Evolutionary conservation across 2,329 filamentous ascomycete genomes (phyloP).

Genomic region (Aspergillus sp.): DNA sequence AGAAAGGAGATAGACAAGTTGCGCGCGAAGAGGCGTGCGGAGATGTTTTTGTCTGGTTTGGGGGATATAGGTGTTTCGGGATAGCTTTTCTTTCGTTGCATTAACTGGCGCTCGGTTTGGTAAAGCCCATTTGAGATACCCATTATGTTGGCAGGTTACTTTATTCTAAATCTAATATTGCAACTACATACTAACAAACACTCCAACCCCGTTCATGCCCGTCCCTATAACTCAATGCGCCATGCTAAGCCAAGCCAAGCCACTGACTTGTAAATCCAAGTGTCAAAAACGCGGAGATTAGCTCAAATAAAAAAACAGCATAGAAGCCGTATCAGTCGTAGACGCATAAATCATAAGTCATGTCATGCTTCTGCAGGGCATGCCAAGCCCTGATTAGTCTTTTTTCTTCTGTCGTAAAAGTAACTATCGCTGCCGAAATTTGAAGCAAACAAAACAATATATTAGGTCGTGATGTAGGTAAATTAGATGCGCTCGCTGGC

Average conservation of each 20-base stretch:
- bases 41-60: constrained; percentile 66
- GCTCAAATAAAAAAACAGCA: constrained; percentile 18
- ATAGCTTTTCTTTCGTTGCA: not conserved
- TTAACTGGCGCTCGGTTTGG: not conserved
- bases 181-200: not conserved
- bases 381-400: not conserved
- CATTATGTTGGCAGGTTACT: constrained; percentile 4
- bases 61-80: constrained; percentile 34
- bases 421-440: not conserved
- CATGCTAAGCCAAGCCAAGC: constrained; percentile 9
- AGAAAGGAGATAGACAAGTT: constrained; percentile 50
- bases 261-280: not conserved
- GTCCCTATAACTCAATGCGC: constrained; percentile 2
- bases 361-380: constrained; percentile 11
- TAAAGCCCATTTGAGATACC: constrained; percentile 11
- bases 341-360: constrained; percentile 9
- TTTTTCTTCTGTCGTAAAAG: not conserved
- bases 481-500: constrained; percentile 4
- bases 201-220: not conserved
- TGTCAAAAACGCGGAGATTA: not conserved
- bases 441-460: not conserved
- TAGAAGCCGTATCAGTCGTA: constrained; percentile 21
- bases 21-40: constrained; percentile 67
- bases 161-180: constrained; percentile 6
- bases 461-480: not conserved